Base-by-base conservation (phyloP, 768 basidiomycete species). In the Trametes elegans region DNA sequence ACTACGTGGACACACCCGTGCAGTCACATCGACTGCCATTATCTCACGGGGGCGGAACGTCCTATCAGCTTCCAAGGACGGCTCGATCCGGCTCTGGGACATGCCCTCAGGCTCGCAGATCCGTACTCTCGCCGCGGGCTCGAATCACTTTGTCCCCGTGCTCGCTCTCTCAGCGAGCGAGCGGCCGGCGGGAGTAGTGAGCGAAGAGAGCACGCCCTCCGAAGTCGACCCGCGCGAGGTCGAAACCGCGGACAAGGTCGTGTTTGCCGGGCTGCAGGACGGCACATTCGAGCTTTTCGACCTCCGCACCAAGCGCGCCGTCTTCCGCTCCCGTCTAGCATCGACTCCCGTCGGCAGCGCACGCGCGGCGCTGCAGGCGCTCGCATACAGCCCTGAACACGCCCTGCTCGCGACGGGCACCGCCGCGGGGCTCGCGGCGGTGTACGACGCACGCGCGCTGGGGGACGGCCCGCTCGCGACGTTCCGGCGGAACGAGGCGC, bases 11-110 rank as follows among this genome's bases (percentile, higher is more conserved):
- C 92, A 93, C 65, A 81, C 77, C 0, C 78, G 84, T 5, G 72
- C 80, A 0, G 76, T 91, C 28, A 89, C 90, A 0, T 77, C 78
- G 5, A 79, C 80, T 0, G 76, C 74, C 2, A 88, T 92, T 59
- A 72, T 92, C 35, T 79, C 79, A 0, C 74, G 80, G 2, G 90
- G 90, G 0, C 78, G 82, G 21, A 83, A 84, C 61, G 68, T 93
- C 44, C 62, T 93, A 6, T 87, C 87, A 9, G 72, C 79, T 5
- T 80, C 84, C 0, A 81, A 84, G 52, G 90, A 93, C 65, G 80
- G 82, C 3, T 85, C 84, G 0, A 64, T 90, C 21, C 77, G 82
- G 43, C 71, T 90, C 3, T 91, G 90, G 90, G 85, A 90, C 58
- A 81, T 90, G 7, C 76, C 82, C 2, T 72, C 75, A 7, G 80